These are phyloP conservation scores for Xerocomus amazonicus DNA, from an alignment of 1,284 basidiomycete species.

Conservation along the genomic window DNA sequence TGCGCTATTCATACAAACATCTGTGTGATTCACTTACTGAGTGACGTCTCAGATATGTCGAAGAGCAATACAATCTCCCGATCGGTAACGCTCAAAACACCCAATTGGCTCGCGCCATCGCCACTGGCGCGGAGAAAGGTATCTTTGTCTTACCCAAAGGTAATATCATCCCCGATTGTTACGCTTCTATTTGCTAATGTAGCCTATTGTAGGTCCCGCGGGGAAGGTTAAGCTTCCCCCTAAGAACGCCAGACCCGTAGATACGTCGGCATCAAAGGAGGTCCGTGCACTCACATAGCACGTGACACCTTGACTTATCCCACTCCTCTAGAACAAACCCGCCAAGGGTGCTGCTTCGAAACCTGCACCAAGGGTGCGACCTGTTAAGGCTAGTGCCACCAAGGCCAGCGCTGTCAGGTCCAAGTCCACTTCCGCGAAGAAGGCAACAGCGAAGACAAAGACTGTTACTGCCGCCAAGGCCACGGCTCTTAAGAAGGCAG, in stretches of 20 bases:
- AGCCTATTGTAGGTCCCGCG: conserved; percentile 49
- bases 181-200: conserved; percentile 1
- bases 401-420: conserved; percentile 19
- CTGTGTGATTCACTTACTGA: conserved; percentile 13
- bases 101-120: conserved; percentile 81
- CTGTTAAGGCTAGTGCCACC: conserved; percentile 30
- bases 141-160: conserved; percentile 87
- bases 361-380: conserved; percentile 30
- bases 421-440: conserved; percentile 20
- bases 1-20: conserved; percentile 29
- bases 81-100: conserved; percentile 75
- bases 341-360: conserved; percentile 35
- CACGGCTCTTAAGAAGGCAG: conserved; percentile 23
- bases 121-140: conserved; percentile 74
- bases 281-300: conserved; percentile 37
- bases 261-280: conserved; percentile 64
- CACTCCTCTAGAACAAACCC: conserved; percentile 54
- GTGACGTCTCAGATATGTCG: conserved; percentile 58
- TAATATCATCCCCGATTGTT: conserved; percentile 26
- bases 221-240: conserved; percentile 86
- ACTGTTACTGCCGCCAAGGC: conserved; percentile 24
- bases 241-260: conserved; percentile 46
- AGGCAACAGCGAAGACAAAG: conserved; percentile 18
- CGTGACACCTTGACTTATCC: conserved; percentile 20
- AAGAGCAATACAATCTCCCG: conserved; percentile 74